A percentile compares a stretch with the other conserved stretches of the same genome.
Evolutionary conservation across 805 yeast genomes (phyloP).

Genomic region (Naumovozyma castellii): DNA sequence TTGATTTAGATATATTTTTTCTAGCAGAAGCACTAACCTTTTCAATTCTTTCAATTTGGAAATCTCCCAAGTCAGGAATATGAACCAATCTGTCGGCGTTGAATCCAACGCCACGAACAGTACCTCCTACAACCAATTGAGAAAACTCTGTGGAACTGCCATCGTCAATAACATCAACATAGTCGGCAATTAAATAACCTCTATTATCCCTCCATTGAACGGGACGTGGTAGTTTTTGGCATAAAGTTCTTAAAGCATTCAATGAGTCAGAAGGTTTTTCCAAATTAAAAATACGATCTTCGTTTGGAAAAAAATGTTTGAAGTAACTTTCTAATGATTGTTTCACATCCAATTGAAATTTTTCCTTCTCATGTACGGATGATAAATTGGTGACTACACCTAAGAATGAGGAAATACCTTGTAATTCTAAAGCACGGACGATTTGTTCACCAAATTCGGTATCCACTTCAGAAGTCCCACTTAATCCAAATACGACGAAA

Average conservation of each 20-base stretch:
- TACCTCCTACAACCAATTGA: slow-evolving; percentile 61
- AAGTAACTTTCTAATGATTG: slow-evolving; percentile 58
- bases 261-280: slow-evolving; percentile 61
- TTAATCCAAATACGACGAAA: slow-evolving; percentile 79
- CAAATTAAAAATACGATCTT: slow-evolving; percentile 65
- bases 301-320: slow-evolving; percentile 69
- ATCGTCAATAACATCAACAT: slow-evolving; percentile 31
- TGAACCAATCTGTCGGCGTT: slow-evolving; percentile 70
- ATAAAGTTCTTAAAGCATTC: slow-evolving; percentile 62
- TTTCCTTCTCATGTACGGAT: slow-evolving; percentile 57
- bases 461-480: slow-evolving; percentile 79
- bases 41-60: slow-evolving; percentile 61
- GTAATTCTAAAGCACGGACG: slow-evolving; percentile 78
- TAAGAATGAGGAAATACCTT: slow-evolving; percentile 77
- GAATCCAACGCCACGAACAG: slow-evolving; percentile 80
- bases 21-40: slow-evolving; percentile 31
- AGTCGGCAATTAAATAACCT: slow-evolving; percentile 76
- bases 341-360: slow-evolving; percentile 62
- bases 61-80: slow-evolving; percentile 86
- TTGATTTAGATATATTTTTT: slow-evolving; percentile 10
- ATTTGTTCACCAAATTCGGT: slow-evolving; percentile 76
- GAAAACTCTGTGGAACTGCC: slow-evolving; percentile 22
- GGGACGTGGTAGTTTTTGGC: slow-evolving; percentile 80
- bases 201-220: slow-evolving; percentile 90
- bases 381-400: slow-evolving; percentile 74